A percentile compares a stretch with the other conserved stretches of the same genome.
Evolutionary conservation across 2,329 filamentous ascomycete species (phyloP).

Genomic region (Proliferodiscus dingleyae): DNA sequence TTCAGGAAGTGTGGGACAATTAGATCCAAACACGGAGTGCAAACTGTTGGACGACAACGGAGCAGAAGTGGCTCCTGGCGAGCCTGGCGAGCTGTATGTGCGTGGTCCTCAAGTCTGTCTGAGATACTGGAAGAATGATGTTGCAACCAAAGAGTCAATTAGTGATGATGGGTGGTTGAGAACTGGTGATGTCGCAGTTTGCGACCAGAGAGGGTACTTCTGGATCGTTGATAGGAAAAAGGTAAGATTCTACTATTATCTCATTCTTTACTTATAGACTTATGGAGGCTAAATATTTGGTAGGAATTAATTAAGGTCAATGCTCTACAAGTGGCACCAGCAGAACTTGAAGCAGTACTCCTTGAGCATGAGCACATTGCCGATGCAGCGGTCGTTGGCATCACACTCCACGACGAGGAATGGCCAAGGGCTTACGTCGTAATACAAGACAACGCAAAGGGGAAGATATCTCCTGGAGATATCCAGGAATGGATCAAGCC

Average conservation of each 20-base stretch:
- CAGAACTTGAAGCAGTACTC: conserved; percentile 50
- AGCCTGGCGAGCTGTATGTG: conserved; percentile 41
- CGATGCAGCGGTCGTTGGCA: conserved; percentile 52
- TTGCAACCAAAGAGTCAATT: conserved; percentile 34
- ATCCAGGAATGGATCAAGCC: conserved; percentile 38
- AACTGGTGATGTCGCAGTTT: conserved; percentile 52
- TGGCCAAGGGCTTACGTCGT: too few species aligned
- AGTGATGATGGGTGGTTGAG: conserved; percentile 43
- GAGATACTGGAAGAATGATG: conserved; percentile 38
- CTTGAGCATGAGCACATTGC: conserved; percentile 47
- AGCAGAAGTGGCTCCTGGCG: conserved; percentile 33
- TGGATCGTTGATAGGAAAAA: conserved; percentile 58
- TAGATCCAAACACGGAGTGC: conserved; percentile 47
- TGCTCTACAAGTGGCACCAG: conserved; percentile 55
- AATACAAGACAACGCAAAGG: too few species aligned
- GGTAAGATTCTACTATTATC: conserved; percentile 21
- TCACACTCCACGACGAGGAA: too few species aligned
- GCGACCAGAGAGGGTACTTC: conserved; percentile 46
- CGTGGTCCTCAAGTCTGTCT: conserved; percentile 40
- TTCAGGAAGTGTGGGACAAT: conserved; percentile 46
- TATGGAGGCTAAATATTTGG: too few species aligned
- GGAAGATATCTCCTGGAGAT: conserved; percentile 39
- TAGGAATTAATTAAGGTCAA: conserved; percentile 57
- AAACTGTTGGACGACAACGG: conserved; percentile 36
- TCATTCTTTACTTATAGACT: not conserved